Base-by-base conservation (phyloP, 2,329 filamentous ascomycete genomes). In the Calonectria ilicicola region DNA sequence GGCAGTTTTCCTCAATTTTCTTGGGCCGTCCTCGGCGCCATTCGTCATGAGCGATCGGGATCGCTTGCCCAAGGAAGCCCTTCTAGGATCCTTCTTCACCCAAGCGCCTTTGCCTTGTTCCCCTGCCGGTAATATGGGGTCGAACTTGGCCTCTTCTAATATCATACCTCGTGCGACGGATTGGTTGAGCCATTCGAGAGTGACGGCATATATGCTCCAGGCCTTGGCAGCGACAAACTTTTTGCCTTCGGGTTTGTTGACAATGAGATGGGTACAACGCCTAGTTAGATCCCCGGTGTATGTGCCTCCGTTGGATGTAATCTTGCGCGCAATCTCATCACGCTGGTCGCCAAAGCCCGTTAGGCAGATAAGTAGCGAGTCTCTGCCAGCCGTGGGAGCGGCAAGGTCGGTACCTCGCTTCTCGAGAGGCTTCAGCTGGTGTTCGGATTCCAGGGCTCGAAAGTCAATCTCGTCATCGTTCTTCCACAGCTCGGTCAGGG, bases 271-370 rank as follows among this genome's bases (percentile, higher is more conserved):
- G 2, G 95, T 98, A 75, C 97, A 94, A 67, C 88, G 89, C 80
- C 93, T 95, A 12, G 95, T 98, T 66, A 99, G 88, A 81, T 99
- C 96, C 68, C 94, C 95, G 32, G 94, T 93, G 82, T 98, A 98
- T 67, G 90, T 87, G n/a, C 93, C 97, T 38, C 96, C 96, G 80
- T 97, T 91, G 19, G 87, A 83, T 49, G 86, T 86, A 75, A 96
- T 91, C 26, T 89, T 90, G 23, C 92, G 87, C 72, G 95, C 91
- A 74, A 98, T 93, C 51, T 89, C 86, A 65, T 92, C 90, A 70
- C 96, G 91, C 79, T 95, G 84, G 56, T 91, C 88, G 35, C 89
- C 88, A 74, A 91, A 91, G 1, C 90, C 90, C 0, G 90, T 91
- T 72, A 91, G 81, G 76, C 89, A 91, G 69, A 89, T 87, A 7